Conservation (phyloP, 768 basidiomycete genomes). For the Boletus patriciae region DNA sequence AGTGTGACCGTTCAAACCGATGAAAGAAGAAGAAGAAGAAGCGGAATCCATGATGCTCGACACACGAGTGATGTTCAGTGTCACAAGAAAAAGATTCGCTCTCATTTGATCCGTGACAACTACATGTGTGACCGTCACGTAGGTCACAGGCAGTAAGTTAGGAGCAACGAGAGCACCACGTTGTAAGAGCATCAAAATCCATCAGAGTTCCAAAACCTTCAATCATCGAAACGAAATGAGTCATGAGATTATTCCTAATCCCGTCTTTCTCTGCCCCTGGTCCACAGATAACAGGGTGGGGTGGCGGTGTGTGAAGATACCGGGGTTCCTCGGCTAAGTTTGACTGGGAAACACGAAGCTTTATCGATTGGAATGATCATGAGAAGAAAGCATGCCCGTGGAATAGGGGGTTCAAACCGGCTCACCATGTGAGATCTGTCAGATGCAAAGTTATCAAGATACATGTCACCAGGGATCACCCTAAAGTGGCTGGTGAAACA, state of each 20-base stretch:
- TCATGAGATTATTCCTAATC: constrained; percentile 55
- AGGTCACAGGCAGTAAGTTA: not conserved
- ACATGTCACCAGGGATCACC: constrained; percentile 52
- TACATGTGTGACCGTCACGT: constrained; percentile 23
- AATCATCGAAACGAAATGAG: constrained; percentile 54
- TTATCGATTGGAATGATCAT: not conserved
- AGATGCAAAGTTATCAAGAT: constrained; percentile 63
- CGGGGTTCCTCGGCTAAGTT: constrained; percentile 11
- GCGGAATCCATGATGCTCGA: constrained; percentile 26
- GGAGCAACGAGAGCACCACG: constrained; percentile 20
- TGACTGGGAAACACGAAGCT: constrained; percentile 5
- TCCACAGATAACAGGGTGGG: constrained; percentile 52
- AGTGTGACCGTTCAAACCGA: constrained; percentile 52
- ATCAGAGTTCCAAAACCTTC: constrained; percentile 44
- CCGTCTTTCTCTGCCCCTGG: constrained; percentile 38
- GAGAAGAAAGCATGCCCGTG: constrained; percentile 2
- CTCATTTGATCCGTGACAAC: constrained; percentile 18
- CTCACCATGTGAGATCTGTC: constrained; percentile 76
- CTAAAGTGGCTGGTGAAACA: constrained; percentile 54
- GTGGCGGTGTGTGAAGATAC: constrained; percentile 50
- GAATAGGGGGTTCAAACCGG: constrained; percentile 10
- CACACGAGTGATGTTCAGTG: not conserved
- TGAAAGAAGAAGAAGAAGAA: constrained; percentile 36
- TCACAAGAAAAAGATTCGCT: constrained; percentile 19
- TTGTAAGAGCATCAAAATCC: constrained; percentile 25